Percentiles rank a stretch among this genome's conserved stretches.
Conservation (phyloP, 2,329 filamentous ascomycete species). For the Hymenoscyphus occultus region DNA sequence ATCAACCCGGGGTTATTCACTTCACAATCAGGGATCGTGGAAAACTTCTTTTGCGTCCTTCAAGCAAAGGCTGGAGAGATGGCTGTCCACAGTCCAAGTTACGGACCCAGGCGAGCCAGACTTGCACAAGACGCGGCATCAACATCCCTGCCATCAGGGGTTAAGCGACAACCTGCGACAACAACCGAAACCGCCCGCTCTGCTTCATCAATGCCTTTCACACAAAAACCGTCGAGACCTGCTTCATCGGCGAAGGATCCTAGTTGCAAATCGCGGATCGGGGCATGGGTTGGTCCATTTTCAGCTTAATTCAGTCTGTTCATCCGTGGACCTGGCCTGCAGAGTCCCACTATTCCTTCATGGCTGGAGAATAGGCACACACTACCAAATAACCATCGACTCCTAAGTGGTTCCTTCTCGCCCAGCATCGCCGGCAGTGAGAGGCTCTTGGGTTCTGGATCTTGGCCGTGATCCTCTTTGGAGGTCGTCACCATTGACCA, state of each 20-base stretch:
- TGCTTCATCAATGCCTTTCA: constrained; percentile 30
- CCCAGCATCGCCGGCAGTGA: background rate
- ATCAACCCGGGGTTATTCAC: background rate
- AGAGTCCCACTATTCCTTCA: background rate
- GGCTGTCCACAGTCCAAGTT: constrained; percentile 22
- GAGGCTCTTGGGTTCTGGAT: background rate
- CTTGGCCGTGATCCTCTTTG: background rate
- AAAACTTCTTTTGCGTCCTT: constrained; percentile 13
- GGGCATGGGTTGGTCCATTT: background rate
- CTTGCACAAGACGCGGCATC: background rate
- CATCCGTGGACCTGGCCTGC: background rate
- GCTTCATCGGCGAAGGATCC: constrained; percentile 9
- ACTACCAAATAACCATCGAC: background rate
- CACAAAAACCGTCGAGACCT: constrained; percentile 24
- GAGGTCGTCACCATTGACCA: background rate
- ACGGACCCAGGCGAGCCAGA: background rate
- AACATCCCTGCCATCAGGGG: constrained; percentile 14
- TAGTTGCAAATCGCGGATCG: constrained; percentile 4
- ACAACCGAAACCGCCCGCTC: constrained; percentile 31
- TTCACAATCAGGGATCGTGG: constrained; percentile 18
- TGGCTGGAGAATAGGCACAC: background rate
- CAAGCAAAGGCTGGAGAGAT: background rate
- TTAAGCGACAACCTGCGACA: constrained; percentile 35
- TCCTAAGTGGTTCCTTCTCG: background rate
- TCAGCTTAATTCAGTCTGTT: background rate